Evolutionary conservation across 495 filamentous ascomycete genomes (phyloP), one percentile per base, ranked within the genome.

Genomic region (Xylaria acuta): DNA sequence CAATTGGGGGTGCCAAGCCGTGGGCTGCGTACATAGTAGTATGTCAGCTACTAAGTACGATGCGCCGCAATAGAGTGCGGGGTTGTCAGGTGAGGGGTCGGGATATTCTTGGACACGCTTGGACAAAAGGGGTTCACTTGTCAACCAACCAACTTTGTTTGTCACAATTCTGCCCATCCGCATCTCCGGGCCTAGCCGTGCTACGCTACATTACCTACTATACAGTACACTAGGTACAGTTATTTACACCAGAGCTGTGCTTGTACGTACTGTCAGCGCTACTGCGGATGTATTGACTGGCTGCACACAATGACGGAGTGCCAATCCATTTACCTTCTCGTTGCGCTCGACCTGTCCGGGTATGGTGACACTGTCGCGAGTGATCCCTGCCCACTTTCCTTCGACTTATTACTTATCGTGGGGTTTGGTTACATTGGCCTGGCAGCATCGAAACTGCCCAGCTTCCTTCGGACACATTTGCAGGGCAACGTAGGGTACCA

Each of bases 31-130:
- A 27, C 6, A 32, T n/a, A n/a, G n/a, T n/a, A n/a, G n/a, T n/a
- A n/a, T n/a, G 18, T 43, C 38, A 49, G 40, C 64, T 25, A 32
- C n/a, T n/a, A n/a, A n/a, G n/a, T n/a, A n/a, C 27, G 16, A 16
- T 56, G 49, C 32, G 49, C 41, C 65, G 36, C 65, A 53, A 34
- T 58, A 12, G 41, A 12, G 40, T 69, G 67, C 67, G 67, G 67
- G 67, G 67, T 69, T 60, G 66, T 59, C 66, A 60, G 58, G 58
- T 60, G 53, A 56, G 53, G 66, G 66, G 49, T 68, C 36, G 25
- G 22, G 43, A 22, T 66, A 36, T 49, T 32, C 64, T 60, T 22
- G 34, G 34, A 11, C 30, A 8, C 30, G 11, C 11, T 38, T 38
- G 58, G 58, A 38, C 58, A 16, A 60, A 60, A 60, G 58, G 58